Conservation (phyloP, 805 yeast genomes). For the Yarrowia alimentaria region DNA sequence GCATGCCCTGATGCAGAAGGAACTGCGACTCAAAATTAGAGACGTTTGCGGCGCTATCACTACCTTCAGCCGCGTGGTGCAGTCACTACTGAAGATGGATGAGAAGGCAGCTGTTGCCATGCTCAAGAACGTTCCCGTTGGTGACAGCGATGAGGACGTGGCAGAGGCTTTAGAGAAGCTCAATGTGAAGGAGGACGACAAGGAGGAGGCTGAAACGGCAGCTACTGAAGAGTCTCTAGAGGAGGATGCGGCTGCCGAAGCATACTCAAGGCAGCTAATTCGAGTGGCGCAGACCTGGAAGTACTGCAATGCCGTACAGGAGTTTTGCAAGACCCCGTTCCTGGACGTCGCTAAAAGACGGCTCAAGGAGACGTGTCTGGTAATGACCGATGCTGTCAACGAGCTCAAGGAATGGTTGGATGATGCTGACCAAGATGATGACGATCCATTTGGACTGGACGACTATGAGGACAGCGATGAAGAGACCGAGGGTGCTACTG, state of each 20-base stretch:
- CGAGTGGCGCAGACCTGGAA: constrained; percentile 29
- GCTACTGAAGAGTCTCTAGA: constrained; percentile 13
- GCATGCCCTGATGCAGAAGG: constrained; percentile 11
- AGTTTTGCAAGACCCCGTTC: constrained; percentile 15
- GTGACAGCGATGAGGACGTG: constrained; percentile 15
- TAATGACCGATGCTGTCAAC: constrained; percentile 3
- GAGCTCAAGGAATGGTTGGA: constrained; percentile 21
- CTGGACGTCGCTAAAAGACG: constrained; percentile 13
- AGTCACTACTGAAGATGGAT: constrained; percentile 17
- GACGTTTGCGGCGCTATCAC: constrained; percentile 13
- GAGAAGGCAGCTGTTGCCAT: constrained; percentile 6
- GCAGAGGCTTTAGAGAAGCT: constrained; percentile 2
- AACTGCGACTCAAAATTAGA: constrained; percentile 12
- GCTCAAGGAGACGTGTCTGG: constrained; percentile 6
- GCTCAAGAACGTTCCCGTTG: constrained; percentile 20
- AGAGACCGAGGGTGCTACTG: constrained; percentile 3
- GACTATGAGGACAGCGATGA: constrained; percentile 22
- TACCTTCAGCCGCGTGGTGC: constrained; percentile 14
- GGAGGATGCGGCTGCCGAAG: background rate
- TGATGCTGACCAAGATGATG: constrained; percentile 22
- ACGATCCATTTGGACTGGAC: constrained; percentile 20
- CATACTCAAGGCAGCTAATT: constrained; percentile 20
- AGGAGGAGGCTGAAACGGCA: background rate
- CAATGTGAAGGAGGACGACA: background rate
- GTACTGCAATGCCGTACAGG: constrained; percentile 17